phyloP scores from a whole-genome alignment of 2,329 filamentous ascomycete species.

The Trichoderma polysporum region DNA sequence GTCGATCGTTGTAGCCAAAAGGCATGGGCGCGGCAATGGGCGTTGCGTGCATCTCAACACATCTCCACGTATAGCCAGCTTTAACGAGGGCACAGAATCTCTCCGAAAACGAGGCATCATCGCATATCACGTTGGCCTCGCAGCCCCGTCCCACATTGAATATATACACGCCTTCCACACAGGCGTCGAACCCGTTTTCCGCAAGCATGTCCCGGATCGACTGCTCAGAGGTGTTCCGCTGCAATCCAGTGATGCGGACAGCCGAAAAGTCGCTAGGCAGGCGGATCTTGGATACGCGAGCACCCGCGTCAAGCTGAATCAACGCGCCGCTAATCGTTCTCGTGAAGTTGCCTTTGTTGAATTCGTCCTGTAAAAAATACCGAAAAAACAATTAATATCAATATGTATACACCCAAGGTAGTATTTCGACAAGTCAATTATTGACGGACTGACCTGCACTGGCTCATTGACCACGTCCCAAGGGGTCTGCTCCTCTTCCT shows the following conservation, averaged over 20 bases:
- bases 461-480: background rate
- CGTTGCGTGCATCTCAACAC: background rate
- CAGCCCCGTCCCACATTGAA: background rate
- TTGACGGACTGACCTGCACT: too few species aligned
- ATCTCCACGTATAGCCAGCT: background rate
- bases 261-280: conserved; percentile 40
- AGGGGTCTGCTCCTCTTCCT: background rate
- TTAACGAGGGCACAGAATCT: background rate
- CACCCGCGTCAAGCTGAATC: conserved; percentile 36
- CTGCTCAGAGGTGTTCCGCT: conserved; percentile 21
- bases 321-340: conserved; percentile 27
- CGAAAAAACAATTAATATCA: too few species aligned
- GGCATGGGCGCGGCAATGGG: conserved; percentile 27
- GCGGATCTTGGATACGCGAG: conserved; percentile 29
- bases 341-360: background rate
- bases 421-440: too few species aligned
- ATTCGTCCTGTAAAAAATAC: too few species aligned
- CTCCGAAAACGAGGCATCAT: conserved; percentile 11
- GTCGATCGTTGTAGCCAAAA: conserved; percentile 27
- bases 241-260: conserved; percentile 34
- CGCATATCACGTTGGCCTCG: background rate
- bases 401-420: too few species aligned
- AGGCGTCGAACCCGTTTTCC: background rate
- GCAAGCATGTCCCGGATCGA: background rate
- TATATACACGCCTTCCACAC: background rate